These are phyloP conservation scores for Stagonosporopsis cucurbitacearum DNA, from an alignment of 2,329 filamentous ascomycete genomes.

Conservation along the genomic window DNA sequence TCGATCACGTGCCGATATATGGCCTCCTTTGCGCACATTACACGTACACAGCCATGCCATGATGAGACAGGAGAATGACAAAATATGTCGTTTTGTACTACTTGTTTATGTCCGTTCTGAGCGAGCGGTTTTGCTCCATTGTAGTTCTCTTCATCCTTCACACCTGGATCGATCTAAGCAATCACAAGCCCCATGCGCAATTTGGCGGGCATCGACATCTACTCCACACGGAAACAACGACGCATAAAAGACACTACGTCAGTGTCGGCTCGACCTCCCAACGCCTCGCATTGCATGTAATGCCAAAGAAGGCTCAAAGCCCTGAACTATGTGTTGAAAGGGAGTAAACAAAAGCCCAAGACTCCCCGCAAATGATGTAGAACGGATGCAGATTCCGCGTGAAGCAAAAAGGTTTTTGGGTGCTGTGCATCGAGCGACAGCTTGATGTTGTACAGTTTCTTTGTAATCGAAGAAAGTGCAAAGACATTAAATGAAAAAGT, in stretches of 20 bases:
- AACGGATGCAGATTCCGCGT: slow-evolving; percentile 19
- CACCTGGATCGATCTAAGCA: slow-evolving; percentile 10
- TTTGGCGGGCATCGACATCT: slow-evolving; percentile 20
- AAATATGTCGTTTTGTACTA: slow-evolving; percentile 9
- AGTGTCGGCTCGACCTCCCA: slow-evolving; percentile 6
- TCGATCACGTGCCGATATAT: background rate
- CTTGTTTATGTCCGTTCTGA: background rate
- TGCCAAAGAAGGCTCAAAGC: slow-evolving; percentile 10
- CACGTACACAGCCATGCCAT: background rate
- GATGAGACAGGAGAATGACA: background rate
- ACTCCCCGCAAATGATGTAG: slow-evolving; percentile 29
- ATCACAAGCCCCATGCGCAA: slow-evolving; percentile 23
- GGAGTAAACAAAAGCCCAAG: slow-evolving; percentile 17
- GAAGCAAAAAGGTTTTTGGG: slow-evolving; percentile 16
- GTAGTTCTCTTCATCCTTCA: background rate
- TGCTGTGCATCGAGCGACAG: slow-evolving; percentile 14
- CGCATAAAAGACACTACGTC: slow-evolving; percentile 11
- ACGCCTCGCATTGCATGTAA: slow-evolving; percentile 19
- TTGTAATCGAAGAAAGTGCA: slow-evolving; percentile 7
- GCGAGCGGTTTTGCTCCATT: background rate
- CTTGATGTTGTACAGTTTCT: slow-evolving; percentile 23
- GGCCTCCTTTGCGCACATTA: background rate
- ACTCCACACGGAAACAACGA: slow-evolving; percentile 5
- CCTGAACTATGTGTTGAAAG: slow-evolving; percentile 12
- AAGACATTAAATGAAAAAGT: slow-evolving; percentile 14